A percentile compares a stretch with the other conserved stretches of the same genome.
Conservation (phyloP, 73 alveolate genomes). For the Effrenium voratum region DNA sequence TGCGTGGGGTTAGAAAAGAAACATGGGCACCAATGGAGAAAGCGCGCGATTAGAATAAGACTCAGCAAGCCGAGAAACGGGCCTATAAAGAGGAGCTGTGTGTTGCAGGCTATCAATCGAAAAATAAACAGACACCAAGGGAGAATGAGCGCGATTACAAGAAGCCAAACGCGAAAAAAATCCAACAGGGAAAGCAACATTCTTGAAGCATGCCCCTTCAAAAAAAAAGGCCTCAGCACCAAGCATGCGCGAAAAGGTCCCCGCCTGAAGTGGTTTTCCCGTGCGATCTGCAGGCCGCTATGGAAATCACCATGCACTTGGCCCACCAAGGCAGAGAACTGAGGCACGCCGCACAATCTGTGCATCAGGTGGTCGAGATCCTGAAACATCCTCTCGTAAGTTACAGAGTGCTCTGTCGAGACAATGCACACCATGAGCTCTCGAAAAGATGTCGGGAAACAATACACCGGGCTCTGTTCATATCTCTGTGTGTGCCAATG, state of each 20-base stretch:
- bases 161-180: too few relatives aligned
- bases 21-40: too few relatives aligned
- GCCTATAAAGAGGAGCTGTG: too few relatives aligned
- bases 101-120: too few relatives aligned
- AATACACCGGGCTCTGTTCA: background rate
- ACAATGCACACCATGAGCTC: background rate
- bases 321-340: background rate
- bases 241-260: background rate
- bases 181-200: too few relatives aligned
- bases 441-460: background rate
- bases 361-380: background rate
- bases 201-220: too few relatives aligned
- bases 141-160: too few relatives aligned
- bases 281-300: background rate
- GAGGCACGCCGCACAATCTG: background rate
- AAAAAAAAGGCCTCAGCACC: too few relatives aligned
- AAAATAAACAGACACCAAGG: too few relatives aligned
- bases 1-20: too few relatives aligned
- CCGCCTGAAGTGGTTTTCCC: background rate
- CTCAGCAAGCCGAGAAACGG: too few relatives aligned
- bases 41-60: too few relatives aligned
- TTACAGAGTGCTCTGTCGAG: background rate
- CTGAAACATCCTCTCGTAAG: background rate
- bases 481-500: background rate
- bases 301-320: background rate